A percentile compares a stretch with the other conserved stretches of the same genome.
These are phyloP conservation scores for Boletellus emodensis DNA, from an alignment of 768 basidiomycete species.

Conservation along the genomic window DNA sequence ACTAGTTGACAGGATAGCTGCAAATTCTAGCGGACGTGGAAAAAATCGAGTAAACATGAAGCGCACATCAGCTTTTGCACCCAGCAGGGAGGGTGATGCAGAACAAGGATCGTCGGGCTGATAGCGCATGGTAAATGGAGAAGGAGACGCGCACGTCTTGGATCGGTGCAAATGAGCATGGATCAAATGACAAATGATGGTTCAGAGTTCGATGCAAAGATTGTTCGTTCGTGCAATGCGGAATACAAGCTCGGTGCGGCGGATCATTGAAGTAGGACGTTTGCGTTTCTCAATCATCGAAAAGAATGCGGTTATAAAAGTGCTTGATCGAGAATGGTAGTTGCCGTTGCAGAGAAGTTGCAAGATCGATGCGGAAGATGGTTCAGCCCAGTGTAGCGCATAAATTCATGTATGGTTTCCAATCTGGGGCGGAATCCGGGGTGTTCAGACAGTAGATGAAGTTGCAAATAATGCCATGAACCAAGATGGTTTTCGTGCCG, in stretches of 20 bases:
- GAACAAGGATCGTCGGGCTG: constrained; percentile 22
- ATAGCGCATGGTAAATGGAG: constrained; percentile 28
- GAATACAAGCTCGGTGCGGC: constrained; percentile 19
- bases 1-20: constrained; percentile 19
- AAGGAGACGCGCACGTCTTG: constrained; percentile 26
- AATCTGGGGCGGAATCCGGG: constrained; percentile 16
- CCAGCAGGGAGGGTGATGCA: constrained; percentile 15
- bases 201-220: constrained; percentile 33
- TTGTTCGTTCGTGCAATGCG: constrained; percentile 26
- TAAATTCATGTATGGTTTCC: constrained; percentile 26
- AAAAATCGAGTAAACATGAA: constrained; percentile 22
- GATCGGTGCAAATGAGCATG: constrained; percentile 34
- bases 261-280: constrained; percentile 19
- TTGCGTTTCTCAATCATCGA: constrained; percentile 25
- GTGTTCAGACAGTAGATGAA: constrained; percentile 18
- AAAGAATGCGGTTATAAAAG: constrained; percentile 21
- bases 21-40: constrained; percentile 25
- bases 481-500: constrained; percentile 24
- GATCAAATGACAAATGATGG: constrained; percentile 28
- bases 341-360: constrained; percentile 15
- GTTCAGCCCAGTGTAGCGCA: constrained; percentile 16
- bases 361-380: constrained; percentile 32
- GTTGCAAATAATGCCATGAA: constrained; percentile 25
- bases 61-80: constrained; percentile 27
- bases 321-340: constrained; percentile 24